Evolutionary conservation across 768 basidiomycete genomes (phyloP).

Genomic region (Neoboletus brunneissimus): DNA sequence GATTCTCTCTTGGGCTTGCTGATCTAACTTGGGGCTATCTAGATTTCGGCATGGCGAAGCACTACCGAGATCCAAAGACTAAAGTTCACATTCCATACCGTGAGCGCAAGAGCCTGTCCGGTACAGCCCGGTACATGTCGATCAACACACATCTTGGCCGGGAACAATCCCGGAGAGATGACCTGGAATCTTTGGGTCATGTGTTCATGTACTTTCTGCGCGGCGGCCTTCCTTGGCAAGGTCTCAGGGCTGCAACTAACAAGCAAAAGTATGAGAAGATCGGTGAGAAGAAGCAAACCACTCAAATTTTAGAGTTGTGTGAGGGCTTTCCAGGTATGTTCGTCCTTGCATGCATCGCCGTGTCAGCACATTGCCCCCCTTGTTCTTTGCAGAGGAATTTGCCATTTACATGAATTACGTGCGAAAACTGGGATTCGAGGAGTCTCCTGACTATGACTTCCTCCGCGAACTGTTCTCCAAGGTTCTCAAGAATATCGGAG

Average conservation of each 20-base stretch:
- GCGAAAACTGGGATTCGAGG: constrained; percentile 96
- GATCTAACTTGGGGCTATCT: constrained; percentile 16
- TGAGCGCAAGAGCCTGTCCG: constrained; percentile 93
- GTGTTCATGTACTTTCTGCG: constrained; percentile 99
- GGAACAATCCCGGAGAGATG: constrained; percentile 92
- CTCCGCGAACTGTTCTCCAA: constrained; percentile 92
- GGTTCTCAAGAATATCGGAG: constrained; percentile 82
- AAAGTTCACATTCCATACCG: constrained; percentile 99
- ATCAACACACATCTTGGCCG: constrained; percentile 99
- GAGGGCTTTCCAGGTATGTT: constrained; percentile 89
- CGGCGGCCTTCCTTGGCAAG: constrained; percentile 97
- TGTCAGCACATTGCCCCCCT: background rate
- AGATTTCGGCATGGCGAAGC: constrained; percentile 99
- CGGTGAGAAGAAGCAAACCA: constrained; percentile 97
- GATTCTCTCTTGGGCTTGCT: background rate
- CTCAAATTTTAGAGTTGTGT: constrained; percentile 86
- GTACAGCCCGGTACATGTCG: constrained; percentile 98
- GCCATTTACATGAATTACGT: constrained; percentile 99
- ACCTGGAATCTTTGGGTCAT: constrained; percentile 94
- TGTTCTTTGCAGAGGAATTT: constrained; percentile 68
- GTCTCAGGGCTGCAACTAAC: constrained; percentile 95
- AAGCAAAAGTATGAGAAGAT: constrained; percentile 99
- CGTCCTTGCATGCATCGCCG: background rate
- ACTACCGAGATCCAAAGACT: constrained; percentile 97
- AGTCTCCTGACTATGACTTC: constrained; percentile 97